A percentile compares a stretch with the other conserved stretches of the same genome.
Conservation (phyloP, 2,329 filamentous ascomycete genomes). For the Aspergillus neoniger region DNA sequence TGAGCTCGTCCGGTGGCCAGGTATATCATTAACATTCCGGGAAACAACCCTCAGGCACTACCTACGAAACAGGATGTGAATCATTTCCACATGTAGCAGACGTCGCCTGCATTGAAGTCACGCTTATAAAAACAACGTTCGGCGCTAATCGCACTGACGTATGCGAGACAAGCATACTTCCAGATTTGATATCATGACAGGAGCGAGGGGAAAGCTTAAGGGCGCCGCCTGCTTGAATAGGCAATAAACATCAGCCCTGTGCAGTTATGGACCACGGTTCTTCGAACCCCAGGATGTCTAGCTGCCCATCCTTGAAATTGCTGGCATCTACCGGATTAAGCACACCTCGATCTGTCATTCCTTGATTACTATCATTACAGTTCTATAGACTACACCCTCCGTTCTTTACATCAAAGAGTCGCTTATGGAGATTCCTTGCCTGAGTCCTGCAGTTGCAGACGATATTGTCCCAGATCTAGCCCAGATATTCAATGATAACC, state of each 20-base stretch:
- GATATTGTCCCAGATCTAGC: not conserved
- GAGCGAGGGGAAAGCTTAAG: not conserved
- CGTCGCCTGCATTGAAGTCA: too few relatives aligned
- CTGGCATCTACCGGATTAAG: not conserved
- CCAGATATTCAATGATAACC: not conserved
- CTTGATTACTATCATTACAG: not conserved
- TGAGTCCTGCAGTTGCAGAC: not conserved
- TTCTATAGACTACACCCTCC: not conserved
- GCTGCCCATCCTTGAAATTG: not conserved
- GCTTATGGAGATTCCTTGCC: not conserved
- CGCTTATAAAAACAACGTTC: too few relatives aligned
- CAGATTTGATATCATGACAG: not conserved
- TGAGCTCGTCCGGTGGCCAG: too few relatives aligned
- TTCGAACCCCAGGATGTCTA: not conserved
- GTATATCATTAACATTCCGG: too few relatives aligned
- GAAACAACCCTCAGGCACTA: too few relatives aligned
- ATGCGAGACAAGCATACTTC: not conserved
- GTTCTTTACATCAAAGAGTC: not conserved
- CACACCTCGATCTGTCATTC: not conserved
- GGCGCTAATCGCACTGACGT: too few relatives aligned
- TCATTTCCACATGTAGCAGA: too few relatives aligned
- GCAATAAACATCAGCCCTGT: not conserved
- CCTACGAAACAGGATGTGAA: too few relatives aligned
- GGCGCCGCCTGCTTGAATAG: not conserved
- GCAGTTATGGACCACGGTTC: not conserved